These are phyloP conservation scores for Coemansia reversa DNA, from an alignment of 192 early-diverging fungal genomes.

Conservation along the genomic window DNA sequence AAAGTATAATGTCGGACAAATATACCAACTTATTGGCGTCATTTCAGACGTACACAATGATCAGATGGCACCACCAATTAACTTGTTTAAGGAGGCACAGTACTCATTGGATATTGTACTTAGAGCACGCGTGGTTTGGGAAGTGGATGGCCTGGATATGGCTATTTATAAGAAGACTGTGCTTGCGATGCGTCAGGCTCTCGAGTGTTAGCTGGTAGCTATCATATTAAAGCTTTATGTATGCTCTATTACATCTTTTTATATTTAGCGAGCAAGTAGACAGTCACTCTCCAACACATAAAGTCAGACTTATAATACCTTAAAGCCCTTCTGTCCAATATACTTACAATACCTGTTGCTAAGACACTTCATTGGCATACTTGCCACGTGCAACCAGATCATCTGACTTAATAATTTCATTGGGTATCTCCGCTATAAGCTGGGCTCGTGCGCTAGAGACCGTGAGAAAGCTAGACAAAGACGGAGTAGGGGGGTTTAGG, in stretches of 20 bases:
- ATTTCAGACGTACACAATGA: neutral
- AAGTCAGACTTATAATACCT: too few relatives aligned
- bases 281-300: too few relatives aligned
- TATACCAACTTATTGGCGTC: slow-evolving; percentile 40
- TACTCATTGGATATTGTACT: slow-evolving; percentile 21
- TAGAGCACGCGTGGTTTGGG: slow-evolving; percentile 26
- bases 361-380: too few relatives aligned
- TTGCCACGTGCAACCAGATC: too few relatives aligned
- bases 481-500: too few relatives aligned
- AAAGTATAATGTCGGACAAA: slow-evolving; percentile 36
- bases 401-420: too few relatives aligned
- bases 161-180: slow-evolving; percentile 30
- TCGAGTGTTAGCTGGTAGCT: neutral
- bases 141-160: slow-evolving; percentile 39
- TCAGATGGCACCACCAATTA: slow-evolving; percentile 6
- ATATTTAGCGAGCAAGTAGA: too few relatives aligned
- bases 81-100: slow-evolving; percentile 27
- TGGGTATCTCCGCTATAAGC: too few relatives aligned
- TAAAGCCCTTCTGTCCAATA: too few relatives aligned
- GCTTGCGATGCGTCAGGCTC: slow-evolving; percentile 21
- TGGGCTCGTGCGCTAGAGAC: slow-evolving; percentile 4
- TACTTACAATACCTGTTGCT: too few relatives aligned
- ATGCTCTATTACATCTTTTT: neutral
- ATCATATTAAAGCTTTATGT: neutral
- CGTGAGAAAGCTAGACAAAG: slow-evolving; percentile 9